These are phyloP conservation scores for Xylariaceae sp. DNA, from an alignment of 2,329 filamentous ascomycete species.

Conservation along the genomic window DNA sequence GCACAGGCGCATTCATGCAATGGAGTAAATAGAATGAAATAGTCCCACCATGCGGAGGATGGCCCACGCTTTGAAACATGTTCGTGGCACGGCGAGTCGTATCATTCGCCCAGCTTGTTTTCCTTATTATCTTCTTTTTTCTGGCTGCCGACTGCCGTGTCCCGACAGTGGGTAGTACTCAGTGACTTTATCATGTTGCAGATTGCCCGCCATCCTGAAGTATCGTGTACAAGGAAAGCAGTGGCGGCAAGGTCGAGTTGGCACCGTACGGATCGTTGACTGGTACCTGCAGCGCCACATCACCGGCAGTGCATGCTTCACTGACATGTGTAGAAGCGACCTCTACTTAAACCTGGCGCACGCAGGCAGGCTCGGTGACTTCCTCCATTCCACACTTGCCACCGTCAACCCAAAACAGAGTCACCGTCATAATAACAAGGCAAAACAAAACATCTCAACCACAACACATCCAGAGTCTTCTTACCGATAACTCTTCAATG, in stretches of 20 bases:
- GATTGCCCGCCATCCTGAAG: neutral
- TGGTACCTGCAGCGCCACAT: neutral
- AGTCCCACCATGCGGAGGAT: neutral
- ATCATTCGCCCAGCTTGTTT: neutral
- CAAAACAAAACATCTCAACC: no score
- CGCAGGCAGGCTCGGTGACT: neutral
- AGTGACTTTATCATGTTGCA: conserved; percentile 16
- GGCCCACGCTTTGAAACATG: conserved; percentile 1
- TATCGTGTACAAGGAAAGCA: neutral
- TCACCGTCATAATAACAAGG: neutral
- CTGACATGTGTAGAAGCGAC: neutral
- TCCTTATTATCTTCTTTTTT: conserved; percentile 6
- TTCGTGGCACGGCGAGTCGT: neutral
- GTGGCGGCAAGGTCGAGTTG: neutral
- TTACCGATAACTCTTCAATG: no score
- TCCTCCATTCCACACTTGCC: conserved; percentile 12
- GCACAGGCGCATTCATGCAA: neutral
- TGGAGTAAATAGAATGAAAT: neutral
- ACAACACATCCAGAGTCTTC: no score
- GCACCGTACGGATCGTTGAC: neutral
- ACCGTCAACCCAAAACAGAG: conserved; percentile 4
- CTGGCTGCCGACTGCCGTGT: conserved; percentile 4
- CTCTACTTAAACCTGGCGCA: neutral
- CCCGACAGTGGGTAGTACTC: neutral
- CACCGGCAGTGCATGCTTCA: neutral